These are phyloP conservation scores for Malus orientalis DNA, from an alignment of 306 rosid species.

Conservation along the genomic window DNA sequence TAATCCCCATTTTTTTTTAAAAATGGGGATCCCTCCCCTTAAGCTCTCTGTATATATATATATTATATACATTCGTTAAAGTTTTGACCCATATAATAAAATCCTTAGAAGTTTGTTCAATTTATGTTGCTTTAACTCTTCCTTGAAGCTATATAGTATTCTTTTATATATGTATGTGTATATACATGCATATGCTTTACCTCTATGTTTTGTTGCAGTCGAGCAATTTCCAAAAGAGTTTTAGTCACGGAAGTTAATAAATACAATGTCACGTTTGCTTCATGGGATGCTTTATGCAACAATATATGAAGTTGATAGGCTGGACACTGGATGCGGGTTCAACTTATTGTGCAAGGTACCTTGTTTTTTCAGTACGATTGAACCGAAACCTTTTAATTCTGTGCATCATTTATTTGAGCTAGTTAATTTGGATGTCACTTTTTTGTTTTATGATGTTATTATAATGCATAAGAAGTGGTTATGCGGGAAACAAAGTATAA, in stretches of 20 bases:
- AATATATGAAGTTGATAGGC: conserved; percentile 43
- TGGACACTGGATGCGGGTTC: conserved; percentile 31
- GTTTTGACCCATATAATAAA: too few species aligned
- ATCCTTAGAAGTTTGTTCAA: not conserved
- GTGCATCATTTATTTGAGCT: not conserved
- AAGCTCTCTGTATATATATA: too few species aligned
- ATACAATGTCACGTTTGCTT: conserved; percentile 46
- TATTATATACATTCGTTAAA: not conserved
- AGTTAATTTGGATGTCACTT: not conserved
- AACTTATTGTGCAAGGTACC: conserved; percentile 34
- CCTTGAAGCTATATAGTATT: not conserved
- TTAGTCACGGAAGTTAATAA: not conserved
- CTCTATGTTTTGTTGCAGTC: not conserved
- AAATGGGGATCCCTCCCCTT: too few species aligned
- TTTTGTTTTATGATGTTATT: not conserved
- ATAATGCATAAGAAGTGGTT: not conserved
- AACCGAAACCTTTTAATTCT: not conserved
- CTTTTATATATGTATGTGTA: not conserved
- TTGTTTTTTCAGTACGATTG: not conserved
- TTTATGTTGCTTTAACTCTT: not conserved
- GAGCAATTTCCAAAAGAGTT: not conserved
- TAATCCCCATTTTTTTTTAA: too few species aligned
- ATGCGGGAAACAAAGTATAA: not conserved
- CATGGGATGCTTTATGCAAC: conserved; percentile 58
- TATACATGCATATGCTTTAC: not conserved